Percentiles rank a stretch among this genome's conserved stretches.
Evolutionary conservation across 768 basidiomycete genomes (phyloP).

Genomic region (Lentinula raphanica): DNA sequence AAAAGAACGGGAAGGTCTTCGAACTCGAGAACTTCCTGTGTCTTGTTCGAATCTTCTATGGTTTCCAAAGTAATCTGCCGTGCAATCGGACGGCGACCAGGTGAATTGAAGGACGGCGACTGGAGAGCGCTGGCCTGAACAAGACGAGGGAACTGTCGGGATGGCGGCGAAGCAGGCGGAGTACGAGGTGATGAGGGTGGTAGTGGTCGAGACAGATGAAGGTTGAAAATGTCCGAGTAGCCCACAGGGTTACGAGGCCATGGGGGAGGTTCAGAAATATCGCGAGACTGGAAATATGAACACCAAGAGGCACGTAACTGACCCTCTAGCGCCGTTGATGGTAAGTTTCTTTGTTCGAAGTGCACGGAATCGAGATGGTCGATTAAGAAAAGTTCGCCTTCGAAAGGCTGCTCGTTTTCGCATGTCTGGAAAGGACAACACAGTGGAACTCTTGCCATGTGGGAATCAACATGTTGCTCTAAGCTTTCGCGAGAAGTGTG

Average conservation of each 20-base stretch:
- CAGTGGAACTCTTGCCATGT: background rate
- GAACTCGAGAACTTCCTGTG: background rate
- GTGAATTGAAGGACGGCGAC: background rate
- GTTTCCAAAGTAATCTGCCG: background rate
- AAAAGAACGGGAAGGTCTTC: background rate
- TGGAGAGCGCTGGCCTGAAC: background rate
- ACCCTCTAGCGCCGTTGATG: background rate
- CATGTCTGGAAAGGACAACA: slow-evolving; percentile 1
- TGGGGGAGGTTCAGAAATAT: background rate
- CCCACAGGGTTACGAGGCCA: background rate
- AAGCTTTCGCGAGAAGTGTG: background rate
- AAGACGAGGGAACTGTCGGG: background rate
- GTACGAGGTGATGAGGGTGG: background rate
- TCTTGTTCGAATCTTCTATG: background rate
- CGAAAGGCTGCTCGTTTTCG: background rate
- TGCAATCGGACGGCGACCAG: background rate
- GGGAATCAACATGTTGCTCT: background rate
- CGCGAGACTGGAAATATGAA: background rate
- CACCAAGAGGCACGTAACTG: background rate
- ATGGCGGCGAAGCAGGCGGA: background rate
- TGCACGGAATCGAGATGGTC: background rate
- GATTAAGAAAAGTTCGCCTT: background rate
- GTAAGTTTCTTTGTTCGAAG: background rate
- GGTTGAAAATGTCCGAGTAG: background rate
- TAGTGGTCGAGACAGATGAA: background rate